Conservation (phyloP, 768 basidiomycete genomes). For the Tulasnella sp. region DNA sequence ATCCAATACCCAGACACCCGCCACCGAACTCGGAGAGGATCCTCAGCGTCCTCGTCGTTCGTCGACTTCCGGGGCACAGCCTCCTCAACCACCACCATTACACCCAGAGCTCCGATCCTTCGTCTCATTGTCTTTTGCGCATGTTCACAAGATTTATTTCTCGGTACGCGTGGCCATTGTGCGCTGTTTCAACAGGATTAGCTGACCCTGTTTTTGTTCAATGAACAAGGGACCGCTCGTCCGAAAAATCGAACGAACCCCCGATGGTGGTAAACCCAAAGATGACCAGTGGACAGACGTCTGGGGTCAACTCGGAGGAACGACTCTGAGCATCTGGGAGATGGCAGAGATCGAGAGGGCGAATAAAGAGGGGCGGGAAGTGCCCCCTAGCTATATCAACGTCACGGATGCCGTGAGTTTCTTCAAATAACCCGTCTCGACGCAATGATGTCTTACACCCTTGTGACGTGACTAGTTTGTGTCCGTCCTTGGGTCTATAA, state of each 20-base stretch:
- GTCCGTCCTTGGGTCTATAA: conserved; percentile 70
- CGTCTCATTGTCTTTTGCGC: conserved; percentile 25
- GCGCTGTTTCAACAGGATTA: background rate
- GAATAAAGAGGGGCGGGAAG: conserved; percentile 70
- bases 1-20: background rate
- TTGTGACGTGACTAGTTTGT: conserved; percentile 52
- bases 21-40: background rate
- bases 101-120: conserved; percentile 30
- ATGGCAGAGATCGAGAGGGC: conserved; percentile 85
- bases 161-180: conserved; percentile 42
- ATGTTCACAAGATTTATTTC: conserved; percentile 82
- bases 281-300: conserved; percentile 80
- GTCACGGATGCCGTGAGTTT: conserved; percentile 77
- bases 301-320: conserved; percentile 87
- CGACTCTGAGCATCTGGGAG: conserved; percentile 86
- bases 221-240: conserved; percentile 54
- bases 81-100: conserved; percentile 26
- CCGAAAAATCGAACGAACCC: conserved; percentile 67
- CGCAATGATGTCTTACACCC: background rate
- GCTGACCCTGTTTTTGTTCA: background rate
- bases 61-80: conserved; percentile 12
- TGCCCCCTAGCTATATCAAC: conserved; percentile 83
- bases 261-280: conserved; percentile 69
- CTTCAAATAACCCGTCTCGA: background rate
- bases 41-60: conserved; percentile 2